phyloP scores from a whole-genome alignment of 768 basidiomycete genomes.

The Tephrocybe sp. region DNA sequence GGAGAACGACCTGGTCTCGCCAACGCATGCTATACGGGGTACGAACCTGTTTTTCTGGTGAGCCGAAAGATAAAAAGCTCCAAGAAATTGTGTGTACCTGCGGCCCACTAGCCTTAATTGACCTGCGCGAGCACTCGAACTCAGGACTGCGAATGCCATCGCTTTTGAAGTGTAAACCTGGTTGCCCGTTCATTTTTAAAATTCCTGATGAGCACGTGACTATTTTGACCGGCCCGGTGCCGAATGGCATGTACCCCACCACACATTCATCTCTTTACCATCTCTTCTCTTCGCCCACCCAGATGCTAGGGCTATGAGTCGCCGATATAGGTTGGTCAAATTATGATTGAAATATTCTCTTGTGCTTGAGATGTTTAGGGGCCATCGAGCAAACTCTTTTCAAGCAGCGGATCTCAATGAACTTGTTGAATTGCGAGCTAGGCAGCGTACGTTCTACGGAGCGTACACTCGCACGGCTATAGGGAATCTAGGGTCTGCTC shows the following conservation, averaged over 20 bases:
- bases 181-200: background rate
- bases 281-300: background rate
- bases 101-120: slow-evolving; percentile 12
- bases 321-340: slow-evolving; percentile 11
- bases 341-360: background rate
- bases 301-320: slow-evolving; percentile 9
- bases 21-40: slow-evolving; percentile 11
- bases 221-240: slow-evolving; percentile 3
- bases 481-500: slow-evolving; percentile 67
- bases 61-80: background rate
- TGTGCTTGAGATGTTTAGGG: too few relatives aligned
- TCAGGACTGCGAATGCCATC: slow-evolving; percentile 19
- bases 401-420: slow-evolving; percentile 51
- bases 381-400: slow-evolving; percentile 50
- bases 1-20: slow-evolving; percentile 19
- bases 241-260: background rate
- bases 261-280: too few relatives aligned
- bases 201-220: slow-evolving; percentile 12
- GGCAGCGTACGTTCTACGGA: slow-evolving; percentile 80
- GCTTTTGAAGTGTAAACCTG: background rate
- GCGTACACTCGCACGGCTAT: slow-evolving; percentile 78
- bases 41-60: slow-evolving; percentile 6
- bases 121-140: slow-evolving; percentile 12
- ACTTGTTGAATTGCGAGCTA: slow-evolving; percentile 72
- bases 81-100: slow-evolving; percentile 7